Conservation (phyloP, 2,329 filamentous ascomycete species). For the Alternaria sp. region DNA sequence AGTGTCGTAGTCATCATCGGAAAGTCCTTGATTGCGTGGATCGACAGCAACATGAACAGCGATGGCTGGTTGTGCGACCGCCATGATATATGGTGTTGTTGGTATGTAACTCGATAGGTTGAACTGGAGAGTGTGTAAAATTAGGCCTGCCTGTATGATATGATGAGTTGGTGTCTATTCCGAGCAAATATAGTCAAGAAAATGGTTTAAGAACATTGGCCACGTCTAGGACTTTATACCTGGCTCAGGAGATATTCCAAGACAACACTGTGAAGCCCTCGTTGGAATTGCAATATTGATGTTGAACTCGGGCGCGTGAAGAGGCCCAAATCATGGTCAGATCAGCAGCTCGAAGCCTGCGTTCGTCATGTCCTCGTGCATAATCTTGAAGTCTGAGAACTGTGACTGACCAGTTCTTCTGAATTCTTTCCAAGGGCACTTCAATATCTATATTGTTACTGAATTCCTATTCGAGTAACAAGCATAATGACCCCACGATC, state of each 20-base stretch:
- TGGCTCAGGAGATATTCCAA: background rate
- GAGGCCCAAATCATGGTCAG: background rate
- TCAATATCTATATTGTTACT: background rate
- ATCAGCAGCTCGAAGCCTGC: background rate
- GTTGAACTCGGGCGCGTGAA: background rate
- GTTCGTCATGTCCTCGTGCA: background rate
- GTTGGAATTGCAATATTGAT: background rate
- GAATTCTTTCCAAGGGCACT: background rate
- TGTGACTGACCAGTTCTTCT: background rate
- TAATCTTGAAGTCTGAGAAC: background rate
- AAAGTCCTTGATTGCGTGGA: background rate
- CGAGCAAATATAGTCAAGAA: background rate
- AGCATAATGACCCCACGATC: background rate
- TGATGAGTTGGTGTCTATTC: background rate
- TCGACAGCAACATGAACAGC: too few relatives aligned
- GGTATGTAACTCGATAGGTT: background rate
- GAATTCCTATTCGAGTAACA: background rate
- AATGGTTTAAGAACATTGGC: background rate
- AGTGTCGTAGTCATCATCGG: background rate
- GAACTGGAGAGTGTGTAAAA: background rate
- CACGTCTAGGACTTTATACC: background rate
- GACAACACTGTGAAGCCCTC: background rate
- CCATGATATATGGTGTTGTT: background rate
- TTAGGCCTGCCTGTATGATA: background rate
- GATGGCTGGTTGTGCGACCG: background rate